phyloP scores from a whole-genome alignment of 805 yeast genomes.

The Tetrapisispora namnaoensis region DNA sequence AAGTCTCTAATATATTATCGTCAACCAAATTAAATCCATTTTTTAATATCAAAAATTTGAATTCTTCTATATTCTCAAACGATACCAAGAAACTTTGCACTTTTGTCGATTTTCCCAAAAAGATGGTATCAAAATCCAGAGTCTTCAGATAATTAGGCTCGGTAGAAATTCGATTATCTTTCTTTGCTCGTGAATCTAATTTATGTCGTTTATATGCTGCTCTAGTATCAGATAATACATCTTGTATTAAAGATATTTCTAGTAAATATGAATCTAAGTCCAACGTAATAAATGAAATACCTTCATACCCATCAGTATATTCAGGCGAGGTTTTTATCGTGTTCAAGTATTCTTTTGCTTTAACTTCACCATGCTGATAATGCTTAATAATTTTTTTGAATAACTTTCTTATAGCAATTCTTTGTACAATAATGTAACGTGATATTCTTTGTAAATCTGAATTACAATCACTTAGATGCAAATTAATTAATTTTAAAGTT shows the following conservation, averaged over 20 bases:
- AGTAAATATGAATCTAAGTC: conserved; percentile 41
- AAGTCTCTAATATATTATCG: conserved; percentile 19
- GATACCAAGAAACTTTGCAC: conserved; percentile 34
- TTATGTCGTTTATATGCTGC: not conserved
- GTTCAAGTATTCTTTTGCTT: conserved; percentile 10
- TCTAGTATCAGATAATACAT: conserved; percentile 26
- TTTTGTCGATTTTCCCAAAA: conserved; percentile 29
- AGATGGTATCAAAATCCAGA: conserved; percentile 31
- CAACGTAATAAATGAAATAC: conserved; percentile 38
- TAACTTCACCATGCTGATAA: conserved; percentile 12
- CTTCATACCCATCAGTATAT: conserved; percentile 29
- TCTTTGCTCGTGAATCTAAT: not conserved
- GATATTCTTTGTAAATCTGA: conserved; percentile 42
- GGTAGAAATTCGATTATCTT: not conserved
- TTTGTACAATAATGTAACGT: conserved; percentile 49
- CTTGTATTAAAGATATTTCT: conserved; percentile 37
- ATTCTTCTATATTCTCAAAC: conserved; percentile 34
- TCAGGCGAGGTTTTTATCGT: conserved; percentile 10
- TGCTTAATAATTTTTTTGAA: conserved; percentile 39
- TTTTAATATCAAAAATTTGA: conserved; percentile 32
- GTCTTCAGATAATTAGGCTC: conserved; percentile 6
- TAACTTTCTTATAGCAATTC: conserved; percentile 50
- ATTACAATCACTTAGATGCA: conserved; percentile 18
- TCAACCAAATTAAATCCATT: conserved; percentile 22
- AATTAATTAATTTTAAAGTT: conserved; percentile 10